phyloP scores from a whole-genome alignment of 2,329 filamentous ascomycete species.

The Ophiostoma ips region DNA sequence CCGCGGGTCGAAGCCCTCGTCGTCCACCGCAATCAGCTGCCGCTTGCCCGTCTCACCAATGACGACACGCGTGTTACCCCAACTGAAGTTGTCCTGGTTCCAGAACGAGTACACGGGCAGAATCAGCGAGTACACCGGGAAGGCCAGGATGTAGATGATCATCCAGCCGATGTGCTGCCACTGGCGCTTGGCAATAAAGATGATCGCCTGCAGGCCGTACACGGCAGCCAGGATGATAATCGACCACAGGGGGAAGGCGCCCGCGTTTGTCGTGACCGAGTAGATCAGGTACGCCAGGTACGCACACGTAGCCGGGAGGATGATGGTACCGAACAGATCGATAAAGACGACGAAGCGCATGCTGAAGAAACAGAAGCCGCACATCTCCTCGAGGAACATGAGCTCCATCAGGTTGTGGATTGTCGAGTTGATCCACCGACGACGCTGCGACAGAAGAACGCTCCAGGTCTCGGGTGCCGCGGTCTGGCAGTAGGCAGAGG shows the following conservation, averaged over 20 bases:
- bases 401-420: conserved; percentile 92
- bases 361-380: conserved; percentile 96
- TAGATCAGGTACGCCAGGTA: conserved; percentile 88
- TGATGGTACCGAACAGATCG: conserved; percentile 83
- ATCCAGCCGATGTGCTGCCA: conserved; percentile 99
- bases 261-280: conserved; percentile 49
- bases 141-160: conserved; percentile 95
- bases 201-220: conserved; percentile 88
- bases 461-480: conserved; percentile 90
- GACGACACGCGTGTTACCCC: conserved; percentile 97
- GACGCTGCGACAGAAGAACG: conserved; percentile 89
- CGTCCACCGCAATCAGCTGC: conserved; percentile 74
- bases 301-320: conserved; percentile 74
- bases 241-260: conserved; percentile 74
- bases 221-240: conserved; percentile 80
- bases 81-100: conserved; percentile 98
- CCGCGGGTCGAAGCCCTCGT: conserved; percentile 77
- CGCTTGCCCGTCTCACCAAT: conserved; percentile 88
- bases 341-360: conserved; percentile 96
- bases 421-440: conserved; percentile 98
- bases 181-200: conserved; percentile 92
- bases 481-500: conserved; percentile 84
- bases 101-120: conserved; percentile 97
- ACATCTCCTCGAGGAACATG: conserved; percentile 81
- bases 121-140: conserved; percentile 82